Conservation (phyloP, 768 basidiomycete species). For the Cyclocybe aegerita region DNA sequence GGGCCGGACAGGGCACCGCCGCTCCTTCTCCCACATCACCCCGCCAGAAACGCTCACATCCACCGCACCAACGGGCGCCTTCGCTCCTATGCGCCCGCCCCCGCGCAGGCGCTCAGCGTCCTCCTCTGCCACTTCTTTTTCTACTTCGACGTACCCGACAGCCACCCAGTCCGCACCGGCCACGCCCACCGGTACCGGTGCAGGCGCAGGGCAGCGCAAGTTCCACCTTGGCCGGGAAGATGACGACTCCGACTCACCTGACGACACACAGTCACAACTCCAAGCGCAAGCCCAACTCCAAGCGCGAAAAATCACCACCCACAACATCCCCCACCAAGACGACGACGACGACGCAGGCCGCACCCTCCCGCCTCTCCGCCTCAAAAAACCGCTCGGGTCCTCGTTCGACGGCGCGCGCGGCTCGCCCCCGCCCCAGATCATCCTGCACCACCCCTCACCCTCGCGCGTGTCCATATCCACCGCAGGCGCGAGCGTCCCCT, state of each 20-base stretch:
- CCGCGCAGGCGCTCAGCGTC: constrained; percentile 1
- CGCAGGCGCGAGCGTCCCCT: constrained; percentile 28
- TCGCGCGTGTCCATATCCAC: not conserved
- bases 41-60: not conserved
- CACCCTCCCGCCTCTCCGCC: constrained; percentile 18
- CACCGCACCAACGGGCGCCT: not conserved
- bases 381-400: constrained; percentile 13
- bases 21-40: constrained; percentile 29
- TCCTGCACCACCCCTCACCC: constrained; percentile 17
- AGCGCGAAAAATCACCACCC: not conserved
- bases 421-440: constrained; percentile 9
- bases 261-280: constrained; percentile 11
- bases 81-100: not conserved
- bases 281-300: constrained; percentile 20
- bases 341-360: constrained; percentile 16
- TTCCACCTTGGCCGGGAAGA: constrained; percentile 37
- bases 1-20: constrained; percentile 34
- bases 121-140: not conserved
- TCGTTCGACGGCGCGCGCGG: constrained; percentile 8
- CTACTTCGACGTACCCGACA: constrained; percentile 1
- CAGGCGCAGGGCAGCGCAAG: constrained; percentile 16
- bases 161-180: constrained; percentile 7
- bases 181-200: constrained; percentile 3
- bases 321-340: constrained; percentile 6
- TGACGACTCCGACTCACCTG: constrained; percentile 34